phyloP scores from a whole-genome alignment of 371 early-diverging fungal genomes.

The Massospora cicadina region DNA sequence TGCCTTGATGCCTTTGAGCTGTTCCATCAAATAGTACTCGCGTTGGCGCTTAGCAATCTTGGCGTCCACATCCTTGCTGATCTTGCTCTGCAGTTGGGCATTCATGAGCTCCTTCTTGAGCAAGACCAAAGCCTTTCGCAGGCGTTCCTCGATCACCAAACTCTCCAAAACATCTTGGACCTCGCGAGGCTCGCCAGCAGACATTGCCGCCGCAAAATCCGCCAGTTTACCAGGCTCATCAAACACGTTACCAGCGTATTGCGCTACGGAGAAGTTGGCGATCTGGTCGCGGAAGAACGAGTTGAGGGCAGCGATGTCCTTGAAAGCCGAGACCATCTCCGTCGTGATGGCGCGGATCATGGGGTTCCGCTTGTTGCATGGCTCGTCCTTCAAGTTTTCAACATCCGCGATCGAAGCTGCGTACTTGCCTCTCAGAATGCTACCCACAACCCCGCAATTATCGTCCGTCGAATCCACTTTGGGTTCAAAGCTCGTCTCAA shows the following conservation, averaged over 20 bases:
- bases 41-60: slow-evolving; percentile 90
- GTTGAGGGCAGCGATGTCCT: slow-evolving; percentile 83
- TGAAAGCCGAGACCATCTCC: slow-evolving; percentile 87
- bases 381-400: slow-evolving; percentile 65
- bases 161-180: slow-evolving; percentile 82
- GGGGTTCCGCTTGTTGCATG: slow-evolving; percentile 64
- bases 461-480: slow-evolving; percentile 8
- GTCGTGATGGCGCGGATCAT: slow-evolving; percentile 84
- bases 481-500: slow-evolving; percentile 15
- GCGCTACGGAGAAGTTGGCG: slow-evolving; percentile 83
- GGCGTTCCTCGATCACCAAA: slow-evolving; percentile 69
- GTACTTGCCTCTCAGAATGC: slow-evolving; percentile 24
- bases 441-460: background rate
- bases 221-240: slow-evolving; percentile 86
- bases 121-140: slow-evolving; percentile 76
- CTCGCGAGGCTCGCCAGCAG: slow-evolving; percentile 75
- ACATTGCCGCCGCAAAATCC: slow-evolving; percentile 92
- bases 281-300: slow-evolving; percentile 93
- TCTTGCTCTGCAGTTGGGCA: slow-evolving; percentile 88
- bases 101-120: slow-evolving; percentile 93
- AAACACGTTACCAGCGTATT: slow-evolving; percentile 86
- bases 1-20: slow-evolving; percentile 93
- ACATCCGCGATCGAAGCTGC: slow-evolving; percentile 69
- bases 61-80: slow-evolving; percentile 86
- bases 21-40: slow-evolving; percentile 96